Evolutionary conservation across 108 stramenopile species (phyloP).

Genomic region (Halocafeteria seosinensis): DNA sequence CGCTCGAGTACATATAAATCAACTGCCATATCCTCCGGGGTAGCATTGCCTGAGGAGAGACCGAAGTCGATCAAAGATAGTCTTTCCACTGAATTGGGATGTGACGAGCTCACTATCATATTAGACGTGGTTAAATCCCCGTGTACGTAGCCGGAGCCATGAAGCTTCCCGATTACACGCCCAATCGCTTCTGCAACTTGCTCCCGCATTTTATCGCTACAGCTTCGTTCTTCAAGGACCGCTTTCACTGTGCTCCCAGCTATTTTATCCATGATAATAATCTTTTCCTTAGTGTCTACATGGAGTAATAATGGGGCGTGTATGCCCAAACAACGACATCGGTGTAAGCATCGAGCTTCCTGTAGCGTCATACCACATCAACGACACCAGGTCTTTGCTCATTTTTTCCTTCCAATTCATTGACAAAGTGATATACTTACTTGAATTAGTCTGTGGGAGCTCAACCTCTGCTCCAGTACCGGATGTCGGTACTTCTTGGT

Average conservation of each 20-base stretch:
- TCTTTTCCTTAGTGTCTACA: slow-evolving; percentile 38
- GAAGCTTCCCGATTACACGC: slow-evolving; percentile 53
- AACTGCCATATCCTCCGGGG: slow-evolving; percentile 73
- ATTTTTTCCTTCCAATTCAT: no score
- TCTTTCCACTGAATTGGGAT: background rate
- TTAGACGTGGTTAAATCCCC: slow-evolving; percentile 93
- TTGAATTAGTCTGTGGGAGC: slow-evolving; percentile 60
- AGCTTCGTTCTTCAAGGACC: slow-evolving; percentile 10
- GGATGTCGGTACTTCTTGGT: slow-evolving; percentile 81
- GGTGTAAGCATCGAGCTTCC: slow-evolving; percentile 45
- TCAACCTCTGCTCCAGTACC: slow-evolving; percentile 61
- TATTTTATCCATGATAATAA: slow-evolving; percentile 31
- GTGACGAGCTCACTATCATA: slow-evolving; percentile 38
- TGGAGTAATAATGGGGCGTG: slow-evolving; percentile 36
- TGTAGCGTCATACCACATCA: no score
- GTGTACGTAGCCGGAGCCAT: slow-evolving; percentile 67
- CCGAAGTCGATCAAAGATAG: slow-evolving; percentile 71
- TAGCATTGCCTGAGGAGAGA: slow-evolving; percentile 40
- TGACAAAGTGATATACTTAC: no score
- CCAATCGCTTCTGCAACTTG: slow-evolving; percentile 29
- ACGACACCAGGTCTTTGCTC: no score
- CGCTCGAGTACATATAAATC: slow-evolving; percentile 87
- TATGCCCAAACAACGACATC: slow-evolving; percentile 43
- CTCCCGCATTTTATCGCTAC: background rate
- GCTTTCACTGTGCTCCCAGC: slow-evolving; percentile 25